phyloP scores from a whole-genome alignment of 306 rosid genomes.

The Albizia julibrissin region DNA sequence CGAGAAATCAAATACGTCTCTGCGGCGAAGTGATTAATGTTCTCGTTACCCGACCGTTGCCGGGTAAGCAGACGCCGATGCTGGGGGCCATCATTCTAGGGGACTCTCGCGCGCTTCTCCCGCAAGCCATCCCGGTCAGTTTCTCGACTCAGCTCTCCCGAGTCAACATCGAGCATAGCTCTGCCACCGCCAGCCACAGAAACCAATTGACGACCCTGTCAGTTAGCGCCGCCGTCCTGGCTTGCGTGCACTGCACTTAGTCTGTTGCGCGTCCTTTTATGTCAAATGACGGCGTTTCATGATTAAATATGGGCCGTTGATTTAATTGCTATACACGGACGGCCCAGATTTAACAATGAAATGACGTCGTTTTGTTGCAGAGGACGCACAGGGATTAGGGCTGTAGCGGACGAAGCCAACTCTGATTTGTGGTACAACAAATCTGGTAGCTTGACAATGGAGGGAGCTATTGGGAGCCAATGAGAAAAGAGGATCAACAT shows the following conservation, averaged over 20 bases:
- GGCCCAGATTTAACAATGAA: no score
- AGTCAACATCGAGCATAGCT: background rate
- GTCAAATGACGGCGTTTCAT: no score
- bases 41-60: slow-evolving; percentile 29
- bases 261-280: no score
- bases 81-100: slow-evolving; percentile 7
- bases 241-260: no score
- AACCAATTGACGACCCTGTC: slow-evolving; percentile 32
- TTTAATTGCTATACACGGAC: no score
- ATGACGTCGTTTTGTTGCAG: no score
- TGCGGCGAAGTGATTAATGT: slow-evolving; percentile 64
- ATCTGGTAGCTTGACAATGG: background rate
- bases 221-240: background rate
- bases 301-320: no score
- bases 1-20: slow-evolving; percentile 76
- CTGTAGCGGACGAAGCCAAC: no score
- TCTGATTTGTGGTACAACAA: background rate
- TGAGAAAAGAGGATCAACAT: background rate
- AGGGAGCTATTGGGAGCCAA: background rate
- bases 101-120: background rate
- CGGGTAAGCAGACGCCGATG: slow-evolving; percentile 1
- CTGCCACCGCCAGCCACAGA: background rate
- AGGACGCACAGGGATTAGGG: no score
- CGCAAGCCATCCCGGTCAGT: background rate
- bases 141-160: background rate